Percentiles rank a stretch among this genome's conserved stretches.
Conservation (phyloP, 169 alveolate genomes). For the Plasmodium vinckei region DNA sequence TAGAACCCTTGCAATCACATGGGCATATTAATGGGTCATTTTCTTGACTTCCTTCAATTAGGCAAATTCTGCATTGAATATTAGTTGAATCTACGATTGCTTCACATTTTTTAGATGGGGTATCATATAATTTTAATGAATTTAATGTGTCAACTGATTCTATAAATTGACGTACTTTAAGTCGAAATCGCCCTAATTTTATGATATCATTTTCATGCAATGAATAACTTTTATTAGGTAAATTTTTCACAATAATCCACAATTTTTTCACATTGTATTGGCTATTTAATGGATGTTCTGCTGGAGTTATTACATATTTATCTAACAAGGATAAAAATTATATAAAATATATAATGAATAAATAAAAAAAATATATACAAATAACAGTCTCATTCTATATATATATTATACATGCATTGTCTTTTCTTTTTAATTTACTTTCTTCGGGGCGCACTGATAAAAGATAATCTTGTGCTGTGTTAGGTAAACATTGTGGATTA, state of each 20-base stretch:
- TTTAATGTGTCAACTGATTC: conserved; percentile 70
- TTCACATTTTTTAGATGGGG: conserved; percentile 63
- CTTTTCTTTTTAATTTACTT: conserved; percentile 14
- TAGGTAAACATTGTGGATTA: conserved; percentile 64
- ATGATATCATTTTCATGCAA: conserved; percentile 93
- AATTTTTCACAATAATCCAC: conserved; percentile 92
- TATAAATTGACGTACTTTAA: conserved; percentile 91
- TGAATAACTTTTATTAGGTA: conserved; percentile 87
- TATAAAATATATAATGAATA: not conserved
- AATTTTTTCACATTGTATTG: conserved; percentile 88
- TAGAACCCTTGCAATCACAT: conserved; percentile 95
- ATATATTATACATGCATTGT: not conserved
- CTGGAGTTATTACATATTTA: conserved; percentile 83
- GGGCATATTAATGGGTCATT: conserved; percentile 92
- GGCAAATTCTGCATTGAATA: conserved; percentile 94
- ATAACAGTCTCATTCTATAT: not conserved
- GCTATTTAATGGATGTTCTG: conserved; percentile 79
- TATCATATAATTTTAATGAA: conserved; percentile 50
- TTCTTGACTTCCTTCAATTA: conserved; percentile 91
- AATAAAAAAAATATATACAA: not conserved
- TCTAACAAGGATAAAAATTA: conserved; percentile 5
- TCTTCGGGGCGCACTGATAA: conserved; percentile 71
- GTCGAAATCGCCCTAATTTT: conserved; percentile 94
- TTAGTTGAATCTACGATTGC: conserved; percentile 37
- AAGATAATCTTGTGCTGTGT: conserved; percentile 67